Evolutionary conservation across 805 yeast genomes (phyloP).

Genomic region (Hanseniaspora thailandica): DNA sequence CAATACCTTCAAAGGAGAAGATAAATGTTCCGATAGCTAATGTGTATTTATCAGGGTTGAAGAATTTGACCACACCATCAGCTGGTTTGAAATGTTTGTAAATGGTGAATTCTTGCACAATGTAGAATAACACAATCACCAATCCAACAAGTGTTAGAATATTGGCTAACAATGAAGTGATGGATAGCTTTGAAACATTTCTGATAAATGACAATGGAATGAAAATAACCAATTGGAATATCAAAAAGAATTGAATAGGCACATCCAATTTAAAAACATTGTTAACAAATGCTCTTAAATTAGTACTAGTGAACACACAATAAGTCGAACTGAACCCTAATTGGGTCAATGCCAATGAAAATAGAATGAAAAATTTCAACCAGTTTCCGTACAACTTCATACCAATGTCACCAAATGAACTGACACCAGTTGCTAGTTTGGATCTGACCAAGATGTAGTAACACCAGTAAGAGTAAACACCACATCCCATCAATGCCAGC

Average conservation of each 20-base stretch:
- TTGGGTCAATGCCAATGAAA: constrained; percentile 58
- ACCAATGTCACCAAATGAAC: constrained; percentile 76
- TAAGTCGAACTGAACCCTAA: constrained; percentile 74
- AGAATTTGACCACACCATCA: constrained; percentile 36
- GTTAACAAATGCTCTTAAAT: constrained; percentile 48
- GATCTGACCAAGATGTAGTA: constrained; percentile 52
- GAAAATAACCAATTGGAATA: constrained; percentile 45
- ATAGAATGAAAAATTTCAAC: constrained; percentile 51
- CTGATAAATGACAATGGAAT: constrained; percentile 62
- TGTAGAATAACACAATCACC: constrained; percentile 48
- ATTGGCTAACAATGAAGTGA: constrained; percentile 63
- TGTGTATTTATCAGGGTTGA: constrained; percentile 52
- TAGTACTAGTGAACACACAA: constrained; percentile 66
- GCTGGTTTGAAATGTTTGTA: constrained; percentile 36
- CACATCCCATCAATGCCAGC: constrained; percentile 44
- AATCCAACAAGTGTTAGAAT: constrained; percentile 56
- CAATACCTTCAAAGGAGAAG: constrained; percentile 82
- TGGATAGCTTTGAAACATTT: constrained; percentile 62
- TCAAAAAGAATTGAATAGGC: constrained; percentile 37
- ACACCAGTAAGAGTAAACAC: constrained; percentile 66
- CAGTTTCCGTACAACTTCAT: constrained; percentile 47
- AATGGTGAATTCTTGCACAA: constrained; percentile 28
- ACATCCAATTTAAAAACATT: constrained; percentile 35
- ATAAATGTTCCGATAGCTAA: constrained; percentile 73
- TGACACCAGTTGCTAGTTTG: constrained; percentile 47